Percentiles rank a stretch among this genome's conserved stretches.
These are phyloP conservation scores for Gyrodon lividus DNA, from an alignment of 768 basidiomycete species.

Conservation along the genomic window DNA sequence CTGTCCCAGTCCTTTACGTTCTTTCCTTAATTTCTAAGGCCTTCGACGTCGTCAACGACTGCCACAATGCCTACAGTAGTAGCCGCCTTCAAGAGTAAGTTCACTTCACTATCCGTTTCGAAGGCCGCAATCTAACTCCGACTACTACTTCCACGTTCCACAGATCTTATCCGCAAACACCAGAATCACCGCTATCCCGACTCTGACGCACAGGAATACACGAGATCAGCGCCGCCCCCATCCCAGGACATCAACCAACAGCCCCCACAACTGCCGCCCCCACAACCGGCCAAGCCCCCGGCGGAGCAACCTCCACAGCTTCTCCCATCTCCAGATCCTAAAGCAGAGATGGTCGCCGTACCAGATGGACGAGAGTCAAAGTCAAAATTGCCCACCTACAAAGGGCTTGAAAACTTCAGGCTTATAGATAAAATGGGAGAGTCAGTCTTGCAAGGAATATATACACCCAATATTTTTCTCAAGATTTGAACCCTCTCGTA, in stretches of 20 bases:
- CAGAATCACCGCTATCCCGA: constrained; percentile 56
- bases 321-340: constrained; percentile 17
- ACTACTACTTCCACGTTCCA: constrained; percentile 17
- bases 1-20: neutral
- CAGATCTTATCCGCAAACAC: constrained; percentile 77
- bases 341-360: constrained; percentile 48
- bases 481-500: constrained; percentile 32
- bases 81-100: constrained; percentile 85
- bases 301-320: constrained; percentile 37
- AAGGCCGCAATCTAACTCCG: constrained; percentile 16
- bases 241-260: constrained; percentile 30
- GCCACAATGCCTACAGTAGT: constrained; percentile 68
- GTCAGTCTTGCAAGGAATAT: constrained; percentile 46
- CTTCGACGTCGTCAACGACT: constrained; percentile 8
- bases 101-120: neutral
- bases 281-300: constrained; percentile 35
- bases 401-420: constrained; percentile 78
- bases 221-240: constrained; percentile 15
- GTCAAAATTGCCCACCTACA: constrained; percentile 79
- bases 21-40: neutral
- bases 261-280: constrained; percentile 29
- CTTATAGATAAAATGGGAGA: constrained; percentile 90
- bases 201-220: constrained; percentile 27
- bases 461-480: constrained; percentile 3
- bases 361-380: constrained; percentile 73